phyloP scores from a whole-genome alignment of 1,139 yeast genomes.

The Arxiozyma telluris region DNA sequence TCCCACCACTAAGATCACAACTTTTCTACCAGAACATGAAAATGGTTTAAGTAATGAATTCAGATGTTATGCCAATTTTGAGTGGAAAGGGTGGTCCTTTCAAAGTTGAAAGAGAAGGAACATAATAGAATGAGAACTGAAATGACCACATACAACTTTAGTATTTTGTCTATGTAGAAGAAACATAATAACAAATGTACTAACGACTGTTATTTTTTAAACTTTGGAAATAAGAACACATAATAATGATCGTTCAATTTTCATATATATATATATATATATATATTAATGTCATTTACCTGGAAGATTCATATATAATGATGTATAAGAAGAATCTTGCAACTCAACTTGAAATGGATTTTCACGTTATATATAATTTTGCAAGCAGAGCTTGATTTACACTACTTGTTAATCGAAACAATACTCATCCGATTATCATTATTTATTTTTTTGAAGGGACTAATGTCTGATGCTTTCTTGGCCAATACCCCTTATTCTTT shows the following conservation, averaged over 20 bases:
- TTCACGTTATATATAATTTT: not conserved
- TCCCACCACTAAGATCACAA: constrained; percentile 55
- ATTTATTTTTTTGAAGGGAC: no score
- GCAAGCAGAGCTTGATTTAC: no score
- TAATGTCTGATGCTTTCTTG: no score
- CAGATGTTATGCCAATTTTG: constrained; percentile 73
- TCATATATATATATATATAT: no score
- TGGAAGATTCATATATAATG: not conserved
- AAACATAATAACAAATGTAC: not conserved
- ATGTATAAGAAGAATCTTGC: not conserved
- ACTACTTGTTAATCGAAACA: not conserved
- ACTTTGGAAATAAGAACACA: not conserved
- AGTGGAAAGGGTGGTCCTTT: constrained; percentile 45
- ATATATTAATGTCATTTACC: no score
- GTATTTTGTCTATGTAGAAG: not conserved
- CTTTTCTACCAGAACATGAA: constrained; percentile 69
- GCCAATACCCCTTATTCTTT: no score
- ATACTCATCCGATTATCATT: not conserved
- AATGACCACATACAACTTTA: not conserved
- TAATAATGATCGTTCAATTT: not conserved
- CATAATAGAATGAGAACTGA: not conserved
- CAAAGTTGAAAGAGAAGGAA: not conserved
- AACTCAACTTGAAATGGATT: not conserved
- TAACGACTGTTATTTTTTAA: no score
- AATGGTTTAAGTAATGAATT: constrained; percentile 85